These are phyloP conservation scores for Scheffersomyces titani DNA, from an alignment of 1,139 yeast genomes.

Conservation along the genomic window DNA sequence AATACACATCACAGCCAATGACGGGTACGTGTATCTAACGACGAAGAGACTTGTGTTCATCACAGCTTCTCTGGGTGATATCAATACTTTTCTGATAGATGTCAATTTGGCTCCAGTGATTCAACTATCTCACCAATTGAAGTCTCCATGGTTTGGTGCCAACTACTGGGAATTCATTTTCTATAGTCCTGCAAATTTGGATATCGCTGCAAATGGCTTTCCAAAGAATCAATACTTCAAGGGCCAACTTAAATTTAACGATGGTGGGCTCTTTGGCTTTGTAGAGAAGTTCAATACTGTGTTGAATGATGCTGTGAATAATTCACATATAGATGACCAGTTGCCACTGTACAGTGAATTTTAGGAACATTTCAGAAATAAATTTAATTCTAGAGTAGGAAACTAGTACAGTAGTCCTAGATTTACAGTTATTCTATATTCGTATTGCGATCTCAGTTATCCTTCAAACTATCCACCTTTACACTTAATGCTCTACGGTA, in stretches of 20 bases:
- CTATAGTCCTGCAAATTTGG: conserved; percentile 28
- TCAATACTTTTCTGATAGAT: conserved; percentile 36
- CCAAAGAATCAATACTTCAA: conserved; percentile 41
- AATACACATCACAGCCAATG: conserved; percentile 27
- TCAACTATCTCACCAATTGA: conserved; percentile 36
- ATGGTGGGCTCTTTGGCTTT: conserved; percentile 48
- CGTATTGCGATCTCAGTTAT: not conserved
- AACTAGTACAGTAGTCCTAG: not conserved
- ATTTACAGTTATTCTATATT: not conserved
- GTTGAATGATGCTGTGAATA: conserved; percentile 18
- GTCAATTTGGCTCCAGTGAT: conserved; percentile 18
- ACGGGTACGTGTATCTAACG: conserved; percentile 40
- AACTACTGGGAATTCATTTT: conserved; percentile 51
- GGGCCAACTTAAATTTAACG: conserved; percentile 42
- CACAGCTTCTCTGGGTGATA: conserved; percentile 41
- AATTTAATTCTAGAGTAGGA: too few species aligned
- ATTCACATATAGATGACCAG: conserved; percentile 42
- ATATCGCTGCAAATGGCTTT: conserved; percentile 44
- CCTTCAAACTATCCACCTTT: too few species aligned
- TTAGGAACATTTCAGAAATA: not conserved
- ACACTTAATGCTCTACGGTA: not conserved
- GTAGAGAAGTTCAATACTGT: conserved; percentile 28
- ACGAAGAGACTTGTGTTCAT: conserved; percentile 36
- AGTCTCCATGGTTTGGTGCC: conserved; percentile 58
- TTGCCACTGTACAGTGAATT: conserved; percentile 37